Base-by-base conservation (phyloP, 331 rosid genomes). In the Phaseolus coccineus region DNA sequence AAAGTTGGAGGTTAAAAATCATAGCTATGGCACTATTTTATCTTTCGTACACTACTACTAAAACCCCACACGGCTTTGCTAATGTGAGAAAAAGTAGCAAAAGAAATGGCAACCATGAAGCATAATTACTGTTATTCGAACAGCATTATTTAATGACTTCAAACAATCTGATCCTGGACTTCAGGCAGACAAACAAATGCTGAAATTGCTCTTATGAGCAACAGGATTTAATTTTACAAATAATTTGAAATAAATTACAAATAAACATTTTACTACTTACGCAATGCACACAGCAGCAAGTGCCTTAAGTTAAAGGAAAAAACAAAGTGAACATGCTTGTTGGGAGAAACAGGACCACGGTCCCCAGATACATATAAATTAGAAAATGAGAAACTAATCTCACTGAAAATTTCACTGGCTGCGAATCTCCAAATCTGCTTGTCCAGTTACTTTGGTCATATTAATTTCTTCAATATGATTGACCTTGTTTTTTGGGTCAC, bases 191-290 rank as follows among this genome's bases (percentile, higher is more conserved):
- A 79, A 37, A 78, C 74, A 62, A 73, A 68, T 69, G 69, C 82
- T 62, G 72, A 77, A 78, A 81, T 81, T 69, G 74, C 80, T 77
- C 77, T 40, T 53, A 27, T 52, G 81, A 84, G 77, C 76, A 78
- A 82, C 15, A 30, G 48, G 51, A 62, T 71, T 87, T 72, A 76
- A 75, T 78, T 87, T 81, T 85, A 85, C 89, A 85, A 84, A 83
- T 73, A 85, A 84, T 81, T 82, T 81, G 77, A 77, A 22, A 87
- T 88, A 91, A 89, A 81, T 96, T 87, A 91, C 92, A 93, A 81
- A 85, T 62, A 76, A 71, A 82, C 85, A 87, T 87, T 85, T 81
- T 84, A 84, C 91, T 44, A 71, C 84, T 76, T 79, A 83, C 82
- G 79, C 83, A 88, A 79, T 86, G 87, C 89, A 87, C 89, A 88